phyloP scores from a whole-genome alignment of 768 basidiomycete genomes.

The Rhizopogon roseolus region DNA sequence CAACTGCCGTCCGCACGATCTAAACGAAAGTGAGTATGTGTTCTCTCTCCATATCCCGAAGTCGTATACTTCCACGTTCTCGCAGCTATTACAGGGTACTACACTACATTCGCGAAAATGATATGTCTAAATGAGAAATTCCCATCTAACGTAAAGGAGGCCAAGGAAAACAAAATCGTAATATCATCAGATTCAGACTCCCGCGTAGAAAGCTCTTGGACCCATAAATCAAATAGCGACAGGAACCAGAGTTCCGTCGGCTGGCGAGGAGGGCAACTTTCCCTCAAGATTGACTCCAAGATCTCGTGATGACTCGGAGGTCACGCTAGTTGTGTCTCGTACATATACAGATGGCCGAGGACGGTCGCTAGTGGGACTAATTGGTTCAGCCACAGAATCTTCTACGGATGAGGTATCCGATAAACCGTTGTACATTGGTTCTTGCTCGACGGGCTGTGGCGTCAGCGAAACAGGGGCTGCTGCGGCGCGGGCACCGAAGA shows the following conservation, averaged over 20 bases:
- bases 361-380: conserved; percentile 26
- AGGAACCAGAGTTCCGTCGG: conserved; percentile 17
- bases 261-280: conserved; percentile 15
- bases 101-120: background rate
- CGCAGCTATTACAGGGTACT: background rate
- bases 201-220: background rate
- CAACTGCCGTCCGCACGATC: too few species aligned
- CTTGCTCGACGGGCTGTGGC: conserved; percentile 20
- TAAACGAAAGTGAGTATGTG: background rate
- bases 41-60: background rate
- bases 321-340: conserved; percentile 24
- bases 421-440: conserved; percentile 20
- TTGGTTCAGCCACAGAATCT: conserved; percentile 29
- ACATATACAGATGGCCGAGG: conserved; percentile 22
- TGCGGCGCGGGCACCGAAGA: conserved; percentile 57
- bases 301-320: conserved; percentile 22
- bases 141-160: background rate
- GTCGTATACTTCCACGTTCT: background rate
- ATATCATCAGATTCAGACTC: background rate
- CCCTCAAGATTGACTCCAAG: conserved; percentile 23
- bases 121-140: background rate
- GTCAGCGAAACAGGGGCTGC: conserved; percentile 23
- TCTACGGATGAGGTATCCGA: conserved; percentile 33
- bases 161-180: background rate
- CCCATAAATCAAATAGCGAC: conserved; percentile 23